Base-by-base conservation (phyloP, 495 filamentous ascomycete genomes). In the Rostrohypoxylon terebratum region DNA sequence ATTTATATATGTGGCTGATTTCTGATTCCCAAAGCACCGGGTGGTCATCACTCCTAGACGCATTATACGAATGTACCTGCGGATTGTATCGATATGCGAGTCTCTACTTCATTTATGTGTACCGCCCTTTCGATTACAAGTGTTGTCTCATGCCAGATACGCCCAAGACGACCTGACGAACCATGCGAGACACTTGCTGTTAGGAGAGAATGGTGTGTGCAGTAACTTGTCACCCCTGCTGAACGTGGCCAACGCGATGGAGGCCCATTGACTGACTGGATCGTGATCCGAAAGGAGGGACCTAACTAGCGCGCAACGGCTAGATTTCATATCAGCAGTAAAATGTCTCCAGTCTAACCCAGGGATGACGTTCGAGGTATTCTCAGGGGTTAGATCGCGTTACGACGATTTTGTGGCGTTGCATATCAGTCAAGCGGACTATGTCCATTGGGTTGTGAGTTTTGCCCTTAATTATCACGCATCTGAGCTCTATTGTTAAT, bases 361-460 rank as follows among this genome's bases (percentile, higher is more conserved):
- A 13, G 69, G 81, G 7, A 54, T 73, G 13, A 76, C 77, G 6
- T 71, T 63, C 8, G 54, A 68, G 14, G 66, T 74, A 0, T 85
- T 71, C 47, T 77, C 83, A 1, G 83, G 84, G 2, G 81, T 81
- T 4, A 73, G 72, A 18, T 80, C 75, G 54, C 79, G 84, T 1
- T 81, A 79, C 59, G 83, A 86, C 67, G 85, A 87, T 53, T 86
- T 84, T 66, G 74, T 80, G 28, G 82, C 78, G 72, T 36, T 83
- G 53, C 71, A 82, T 77, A 71, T 66, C 36, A 50, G 53, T 60
- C 47, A 62, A 54, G 80, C 79, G 0, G 79, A 80, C 9, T 81
- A 83, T 57, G 81, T 86, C 53, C 84, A 84, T 68, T 80, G 82
- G 60, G 69, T 72, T 45, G 76, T 78, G 63, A 57, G 76, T 75